Evolutionary conservation across 306 rosid genomes (phyloP), one percentile per base, ranked within the genome.

Genomic region (Inga oerstediana): DNA sequence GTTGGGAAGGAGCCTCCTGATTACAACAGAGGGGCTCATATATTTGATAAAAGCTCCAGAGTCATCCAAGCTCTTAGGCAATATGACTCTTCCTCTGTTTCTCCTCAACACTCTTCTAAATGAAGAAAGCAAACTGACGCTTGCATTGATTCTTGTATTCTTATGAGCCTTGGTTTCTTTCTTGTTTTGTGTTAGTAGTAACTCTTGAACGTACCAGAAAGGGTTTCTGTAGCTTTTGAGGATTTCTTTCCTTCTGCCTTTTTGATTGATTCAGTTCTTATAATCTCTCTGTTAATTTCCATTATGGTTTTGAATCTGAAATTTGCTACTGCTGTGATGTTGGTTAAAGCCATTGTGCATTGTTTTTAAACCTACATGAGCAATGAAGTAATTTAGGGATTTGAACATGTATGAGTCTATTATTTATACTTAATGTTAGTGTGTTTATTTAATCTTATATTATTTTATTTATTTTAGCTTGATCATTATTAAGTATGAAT

Each of bases 1-100:
- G 86, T 84, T 35, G 98, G 98, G 4, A 92, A 85, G 65, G 92
- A 92, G 17, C 92, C 97, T 17, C 65, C 34, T 35, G 97, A 95
- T 88, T 93, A 95, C 61, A 89, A 89, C 43, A 61, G 97, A 37
- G 91, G 97, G 87, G 98, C 98, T 48, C 82, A 85, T 72, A 90
- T 95, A 83, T 95, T 95, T 81, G 86, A 91, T 32, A 84, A 35
- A 58, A 91, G 97, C 67, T 83, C 97, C 30, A 78, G 68, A 77
- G 91, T 95, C 7, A 92, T 93, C 84, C 94, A 92, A 87, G 95
- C 95, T 85, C 95, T 93, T 0, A 91, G 84, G 87, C 84, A 93
- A 72, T 79, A 79, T 49, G 32, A 80, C 3, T 8, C 11, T 8
- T 12, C 4, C 34, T 19, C 37, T 67, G 24, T 30, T 84, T 32